Conservation (phyloP, 805 yeast genomes). For the Schwanniomyces occidentalis region DNA sequence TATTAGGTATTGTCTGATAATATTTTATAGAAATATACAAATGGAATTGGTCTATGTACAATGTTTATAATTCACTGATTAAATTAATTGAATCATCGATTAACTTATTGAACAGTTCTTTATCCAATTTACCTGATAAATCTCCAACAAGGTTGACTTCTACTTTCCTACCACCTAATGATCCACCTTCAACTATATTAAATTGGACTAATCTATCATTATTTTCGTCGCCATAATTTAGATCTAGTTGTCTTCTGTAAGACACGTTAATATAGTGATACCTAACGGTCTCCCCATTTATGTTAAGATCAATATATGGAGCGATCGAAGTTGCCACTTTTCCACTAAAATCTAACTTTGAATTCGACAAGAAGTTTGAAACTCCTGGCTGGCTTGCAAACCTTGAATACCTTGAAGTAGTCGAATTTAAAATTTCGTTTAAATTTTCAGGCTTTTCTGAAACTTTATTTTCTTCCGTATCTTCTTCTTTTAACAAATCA, state of each 20-base stretch:
- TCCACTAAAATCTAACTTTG: constrained; percentile 45
- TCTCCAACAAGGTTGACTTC: constrained; percentile 52
- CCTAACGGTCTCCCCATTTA: constrained; percentile 38
- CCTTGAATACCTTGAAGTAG: constrained; percentile 26
- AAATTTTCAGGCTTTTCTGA: constrained; percentile 4
- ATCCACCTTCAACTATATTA: constrained; percentile 56
- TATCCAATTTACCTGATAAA: constrained; percentile 17
- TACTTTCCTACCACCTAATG: constrained; percentile 51
- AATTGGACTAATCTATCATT: constrained; percentile 40
- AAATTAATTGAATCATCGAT: constrained; percentile 19
- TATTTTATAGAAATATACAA: constrained; percentile 1
- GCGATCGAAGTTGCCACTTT: constrained; percentile 34
- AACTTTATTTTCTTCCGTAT: constrained; percentile 3
- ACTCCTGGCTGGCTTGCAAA: constrained; percentile 44
- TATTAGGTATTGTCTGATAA: too few relatives aligned
- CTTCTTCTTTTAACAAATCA: constrained; percentile 22
- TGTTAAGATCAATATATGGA: constrained; percentile 35
- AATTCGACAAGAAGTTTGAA: constrained; percentile 35
- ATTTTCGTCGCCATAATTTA: constrained; percentile 26
- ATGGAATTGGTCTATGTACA: too few relatives aligned
- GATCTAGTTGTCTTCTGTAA: constrained; percentile 47
- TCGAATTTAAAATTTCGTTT: constrained; percentile 13
- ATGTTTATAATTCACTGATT: constrained; percentile 7
- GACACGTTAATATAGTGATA: constrained; percentile 46
- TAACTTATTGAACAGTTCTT: constrained; percentile 23